A percentile compares a stretch with the other conserved stretches of the same genome.
Evolutionary conservation across 257 asterid genomes (phyloP).

Genomic region (Fraxinus anomala): DNA sequence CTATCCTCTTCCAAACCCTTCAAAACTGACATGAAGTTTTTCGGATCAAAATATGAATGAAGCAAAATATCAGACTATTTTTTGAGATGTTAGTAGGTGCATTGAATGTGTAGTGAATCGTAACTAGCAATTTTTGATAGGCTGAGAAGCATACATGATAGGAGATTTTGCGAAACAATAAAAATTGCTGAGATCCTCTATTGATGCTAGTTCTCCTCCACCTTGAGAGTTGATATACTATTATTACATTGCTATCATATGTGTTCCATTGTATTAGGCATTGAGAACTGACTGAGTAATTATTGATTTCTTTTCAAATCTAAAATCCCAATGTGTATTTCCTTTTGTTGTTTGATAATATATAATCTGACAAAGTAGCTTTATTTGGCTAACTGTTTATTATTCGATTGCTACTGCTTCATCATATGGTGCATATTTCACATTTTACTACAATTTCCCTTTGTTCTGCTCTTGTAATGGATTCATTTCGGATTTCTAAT

Average conservation of each 20-base stretch:
- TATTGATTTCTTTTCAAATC: background rate
- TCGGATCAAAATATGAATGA: background rate
- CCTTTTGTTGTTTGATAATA: background rate
- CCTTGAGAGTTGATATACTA: background rate
- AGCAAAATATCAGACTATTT: background rate
- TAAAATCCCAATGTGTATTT: constrained; percentile 6
- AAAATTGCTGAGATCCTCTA: background rate
- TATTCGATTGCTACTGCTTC: background rate
- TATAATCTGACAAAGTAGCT: background rate
- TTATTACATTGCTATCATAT: background rate
- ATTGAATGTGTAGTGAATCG: background rate
- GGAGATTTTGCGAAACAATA: background rate
- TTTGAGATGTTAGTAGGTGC: background rate
- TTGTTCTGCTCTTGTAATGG: background rate
- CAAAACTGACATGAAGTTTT: background rate
- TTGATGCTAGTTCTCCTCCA: background rate
- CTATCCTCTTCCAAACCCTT: background rate
- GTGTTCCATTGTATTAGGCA: background rate
- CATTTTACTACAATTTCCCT: background rate
- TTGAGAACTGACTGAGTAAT: background rate
- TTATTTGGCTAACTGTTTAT: background rate
- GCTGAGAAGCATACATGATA: background rate
- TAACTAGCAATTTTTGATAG: background rate
- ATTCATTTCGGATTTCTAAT: constrained; percentile 19
- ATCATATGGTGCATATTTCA: background rate